These are phyloP conservation scores for Fusarium tanahbumbuense DNA, from an alignment of 2,329 filamentous ascomycete genomes.

Conservation along the genomic window DNA sequence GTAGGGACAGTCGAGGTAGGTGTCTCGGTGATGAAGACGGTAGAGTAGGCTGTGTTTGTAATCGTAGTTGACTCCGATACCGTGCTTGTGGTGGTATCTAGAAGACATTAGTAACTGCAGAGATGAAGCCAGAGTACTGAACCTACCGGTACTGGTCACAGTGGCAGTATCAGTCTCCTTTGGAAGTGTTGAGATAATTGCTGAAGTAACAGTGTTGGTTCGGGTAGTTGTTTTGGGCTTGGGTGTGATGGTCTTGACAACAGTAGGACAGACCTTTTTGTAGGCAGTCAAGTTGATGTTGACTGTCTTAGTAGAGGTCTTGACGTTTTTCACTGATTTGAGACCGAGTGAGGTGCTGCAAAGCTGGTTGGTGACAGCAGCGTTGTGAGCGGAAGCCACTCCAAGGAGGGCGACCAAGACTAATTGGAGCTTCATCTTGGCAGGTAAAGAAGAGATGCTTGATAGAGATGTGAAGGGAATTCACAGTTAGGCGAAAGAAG, in stretches of 20 bases:
- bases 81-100: neutral
- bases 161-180: neutral
- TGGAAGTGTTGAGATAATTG: neutral
- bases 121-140: rapidly evolving
- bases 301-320: neutral
- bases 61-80: neutral
- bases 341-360: neutral
- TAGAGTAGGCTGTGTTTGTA: neutral
- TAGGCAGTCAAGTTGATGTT: neutral
- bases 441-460: too few relatives aligned
- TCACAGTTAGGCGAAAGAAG: too few relatives aligned
- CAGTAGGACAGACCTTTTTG: neutral
- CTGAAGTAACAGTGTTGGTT: neutral
- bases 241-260: neutral
- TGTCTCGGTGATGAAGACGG: neutral
- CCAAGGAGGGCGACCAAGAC: rapidly evolving
- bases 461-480: too few relatives aligned
- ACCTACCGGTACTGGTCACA: neutral
- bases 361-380: neutral
- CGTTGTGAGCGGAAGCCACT: rapidly evolving
- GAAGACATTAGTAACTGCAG: rapidly evolving
- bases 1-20: neutral
- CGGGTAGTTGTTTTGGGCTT: neutral
- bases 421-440: neutral
- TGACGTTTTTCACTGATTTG: neutral